Evolutionary conservation across 805 yeast species (phyloP), one percentile per base, ranked within the genome.

Genomic region (Blastobotrys americana): DNA sequence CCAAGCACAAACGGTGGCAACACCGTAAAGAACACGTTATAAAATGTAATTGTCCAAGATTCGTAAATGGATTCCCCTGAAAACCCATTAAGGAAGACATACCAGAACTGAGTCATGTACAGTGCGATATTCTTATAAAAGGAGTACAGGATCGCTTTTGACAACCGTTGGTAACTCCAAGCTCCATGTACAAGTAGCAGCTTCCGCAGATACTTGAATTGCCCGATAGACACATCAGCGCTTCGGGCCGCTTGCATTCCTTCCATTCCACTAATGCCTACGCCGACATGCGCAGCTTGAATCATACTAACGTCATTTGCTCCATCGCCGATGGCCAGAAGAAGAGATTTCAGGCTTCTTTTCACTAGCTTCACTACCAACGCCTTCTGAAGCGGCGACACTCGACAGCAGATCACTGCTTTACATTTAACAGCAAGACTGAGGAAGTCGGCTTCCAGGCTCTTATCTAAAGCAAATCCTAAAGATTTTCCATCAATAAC

Each of bases 171-270:
- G 61, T 93, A 93, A 35, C 96, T 86, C 99, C 99, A 93, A 5
- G 96, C 69, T 1, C 99, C 99, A 63, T 93, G 99, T 8, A 93
- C 98, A 37, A 93, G 71, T 37, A 93, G 67, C 45, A 93, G 67
- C 61, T 85, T 88, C 56, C 80, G 78, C 67, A 93, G 71, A 62
- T 77, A 93, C 61, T 81, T 81, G 74, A 93, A 93, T 63, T 93
- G 97, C 0, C 96, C 97, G 64, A 94, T 87, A 1, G 97, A 88
- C 48, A 93, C 79, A 70, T 93, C 99, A 0, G 99, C 97, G 63
- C 95, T 82, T 63, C 99, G 76, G 0, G 98, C 97, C 8, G 98
- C 98, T 66, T 93, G 99, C 87, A 89, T 88, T 54, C 99, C 99
- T 68, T 93, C 99, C 90, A 88, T 83, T 53, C 99, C 99, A 65